Evolutionary conservation across 1,284 basidiomycete genomes (phyloP), one percentile per base, ranked within the genome.

Genomic region (Microstroma glucosiphilum): DNA sequence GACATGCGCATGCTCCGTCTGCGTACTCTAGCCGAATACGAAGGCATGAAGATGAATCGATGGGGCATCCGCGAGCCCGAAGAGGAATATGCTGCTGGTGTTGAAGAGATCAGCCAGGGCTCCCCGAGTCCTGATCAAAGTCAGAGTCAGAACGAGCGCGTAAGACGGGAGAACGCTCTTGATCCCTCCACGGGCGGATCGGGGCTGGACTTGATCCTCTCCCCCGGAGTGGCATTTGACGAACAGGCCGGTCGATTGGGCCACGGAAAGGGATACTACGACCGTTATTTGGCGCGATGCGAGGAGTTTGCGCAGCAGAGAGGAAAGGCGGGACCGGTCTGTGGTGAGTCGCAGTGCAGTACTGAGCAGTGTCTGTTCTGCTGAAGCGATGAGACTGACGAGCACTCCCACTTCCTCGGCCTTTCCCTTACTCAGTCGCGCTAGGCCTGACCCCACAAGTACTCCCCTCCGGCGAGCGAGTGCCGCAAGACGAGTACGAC

Each of bases 251-350:
- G 76, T n/a, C 64, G 81, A 9, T 62, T 81, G 0, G 81, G 81
- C 1, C 80, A 81, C 60, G 81, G 81, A 19, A 71, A 80, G 51
- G 81, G 81, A 0, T 81, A 81, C 72, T 81, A 81, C 63, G 81
- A 81, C 63, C 76, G 80, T 40, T 80, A 80, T 62, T 57, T 79
- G 41, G 58, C 62, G n/a, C 59, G 67, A 11, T 62, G 63, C 15
- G 64, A 70, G 51, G 62, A 65, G 51, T 76, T 63, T 66, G 69
- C 64, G 11, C 30, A 59, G 40, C 40, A 26, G n/a, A 57, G 60
- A 37, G 60, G 67, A 7, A 37, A 40, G 23, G 46, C 59, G 26
- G 60, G 66, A 1, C 64, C 66, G 6, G 67, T 60, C 26, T 17
- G 57, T 49, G 56, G 54, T 60, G 60, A 57, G 61, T 41, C 37